phyloP scores from a whole-genome alignment of 2,329 filamentous ascomycete species.

The Penicillium sp. region DNA sequence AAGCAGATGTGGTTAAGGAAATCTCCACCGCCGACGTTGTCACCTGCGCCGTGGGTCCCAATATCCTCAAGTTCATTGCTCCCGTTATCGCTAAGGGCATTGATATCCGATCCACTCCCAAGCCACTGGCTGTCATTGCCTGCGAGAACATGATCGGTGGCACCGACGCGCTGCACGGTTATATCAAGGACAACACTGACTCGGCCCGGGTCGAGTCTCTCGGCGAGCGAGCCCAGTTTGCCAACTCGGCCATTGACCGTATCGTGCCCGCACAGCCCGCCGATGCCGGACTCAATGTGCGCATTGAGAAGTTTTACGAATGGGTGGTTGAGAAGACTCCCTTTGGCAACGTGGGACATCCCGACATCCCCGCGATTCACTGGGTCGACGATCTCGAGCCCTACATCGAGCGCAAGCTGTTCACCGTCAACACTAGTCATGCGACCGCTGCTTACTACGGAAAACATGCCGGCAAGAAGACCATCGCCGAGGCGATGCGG shows the following conservation, averaged over 20 bases:
- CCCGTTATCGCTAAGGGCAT: slow-evolving; percentile 94
- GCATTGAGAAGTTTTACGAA: slow-evolving; percentile 98
- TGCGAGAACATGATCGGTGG: slow-evolving; percentile 98
- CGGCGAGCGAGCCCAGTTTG: slow-evolving; percentile 76
- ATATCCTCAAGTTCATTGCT: slow-evolving; percentile 94
- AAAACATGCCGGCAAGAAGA: slow-evolving; percentile 79
- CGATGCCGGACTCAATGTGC: slow-evolving; percentile 80
- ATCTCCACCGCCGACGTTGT: slow-evolving; percentile 86
- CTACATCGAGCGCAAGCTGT: slow-evolving; percentile 99
- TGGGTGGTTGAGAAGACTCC: slow-evolving; percentile 93
- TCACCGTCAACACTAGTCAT: slow-evolving; percentile 98
- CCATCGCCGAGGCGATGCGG: slow-evolving; percentile 83
- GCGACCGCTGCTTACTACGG: slow-evolving; percentile 96
- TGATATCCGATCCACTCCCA: slow-evolving; percentile 64
- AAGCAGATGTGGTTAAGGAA: slow-evolving; percentile 77
- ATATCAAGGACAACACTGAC: slow-evolving; percentile 77
- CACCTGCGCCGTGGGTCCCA: slow-evolving; percentile 95
- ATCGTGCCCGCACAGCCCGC: slow-evolving; percentile 90
- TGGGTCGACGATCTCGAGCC: slow-evolving; percentile 89
- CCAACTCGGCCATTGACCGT: slow-evolving; percentile 97
- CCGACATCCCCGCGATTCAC: slow-evolving; percentile 81
- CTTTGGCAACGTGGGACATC: slow-evolving; percentile 69
- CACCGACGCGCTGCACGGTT: slow-evolving; percentile 79
- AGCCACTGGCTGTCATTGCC: slow-evolving; percentile 86
- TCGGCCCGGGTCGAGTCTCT: slow-evolving; percentile 67